phyloP scores from a whole-genome alignment of 2,329 filamentous ascomycete species.

The Rosellinia necatrix region DNA sequence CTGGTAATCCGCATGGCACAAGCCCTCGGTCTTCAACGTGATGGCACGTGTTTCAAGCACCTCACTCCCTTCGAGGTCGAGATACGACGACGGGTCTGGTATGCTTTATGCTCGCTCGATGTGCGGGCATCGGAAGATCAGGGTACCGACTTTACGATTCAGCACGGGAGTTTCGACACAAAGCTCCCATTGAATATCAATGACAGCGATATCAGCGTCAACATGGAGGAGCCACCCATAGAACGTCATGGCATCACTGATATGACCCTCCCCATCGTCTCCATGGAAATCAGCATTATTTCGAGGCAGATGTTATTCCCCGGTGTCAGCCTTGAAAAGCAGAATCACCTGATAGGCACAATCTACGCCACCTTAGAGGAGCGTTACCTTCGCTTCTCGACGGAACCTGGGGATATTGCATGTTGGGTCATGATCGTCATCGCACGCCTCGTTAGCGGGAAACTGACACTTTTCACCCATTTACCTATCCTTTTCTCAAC shows the following conservation, averaged over 20 bases:
- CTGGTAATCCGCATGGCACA: conserved; percentile 63
- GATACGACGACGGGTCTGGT: conserved; percentile 64
- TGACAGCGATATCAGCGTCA: conserved; percentile 50
- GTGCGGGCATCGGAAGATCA: conserved; percentile 65
- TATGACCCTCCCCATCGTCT: conserved; percentile 48
- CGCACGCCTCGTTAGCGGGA: conserved; percentile 73
- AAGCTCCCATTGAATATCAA: conserved; percentile 55
- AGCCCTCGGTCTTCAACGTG: conserved; percentile 63
- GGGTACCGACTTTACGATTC: conserved; percentile 64
- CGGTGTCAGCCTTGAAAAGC: conserved; percentile 45
- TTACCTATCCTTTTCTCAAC: conserved; percentile 66
- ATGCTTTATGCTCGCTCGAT: conserved; percentile 64
- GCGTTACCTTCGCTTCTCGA: conserved; percentile 48
- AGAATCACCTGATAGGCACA: conserved; percentile 38
- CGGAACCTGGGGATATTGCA: conserved; percentile 38
- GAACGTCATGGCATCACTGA: conserved; percentile 51
- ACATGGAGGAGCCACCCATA: conserved; percentile 40
- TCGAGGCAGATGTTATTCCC: conserved; percentile 46
- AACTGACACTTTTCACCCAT: conserved; percentile 78
- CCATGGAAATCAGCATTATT: conserved; percentile 43
- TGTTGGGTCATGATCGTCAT: conserved; percentile 58
- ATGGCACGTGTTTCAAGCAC: conserved; percentile 56
- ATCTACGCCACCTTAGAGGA: conserved; percentile 44
- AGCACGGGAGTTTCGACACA: conserved; percentile 63
- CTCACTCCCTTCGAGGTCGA: conserved; percentile 64